Evolutionary conservation across 176 grass and related monocot species (phyloP), one percentile per base, ranked within the genome.

Genomic region (Rhynchospora breviuscula): DNA sequence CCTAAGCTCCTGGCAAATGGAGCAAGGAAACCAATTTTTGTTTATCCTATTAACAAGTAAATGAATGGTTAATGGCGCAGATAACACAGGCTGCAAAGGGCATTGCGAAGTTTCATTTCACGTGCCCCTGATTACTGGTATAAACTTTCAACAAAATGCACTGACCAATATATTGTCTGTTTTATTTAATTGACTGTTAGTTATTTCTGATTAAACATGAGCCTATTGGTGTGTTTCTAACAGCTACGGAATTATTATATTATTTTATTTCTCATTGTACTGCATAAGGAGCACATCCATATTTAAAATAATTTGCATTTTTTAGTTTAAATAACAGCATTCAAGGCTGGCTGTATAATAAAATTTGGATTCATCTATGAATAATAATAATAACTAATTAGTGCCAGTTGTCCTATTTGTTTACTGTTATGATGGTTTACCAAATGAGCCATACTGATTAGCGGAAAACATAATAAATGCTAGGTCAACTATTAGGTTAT

Each of bases 61-160:
- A 33, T 10, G 9, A 69, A 18, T 14, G 17, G 5, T 69, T 31
- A 44, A 44, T 18, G 33, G 14, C 45, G 66, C 66, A 69, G 66
- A 69, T 69, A 1, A 17, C 43, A 43, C 66, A 18, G 6, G 54
- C 49, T 83, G 79, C 8, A 26, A 21, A 0, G 88, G 85, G 29
- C 45, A 80, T 57, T 92, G 91, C 17, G 65, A 69, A 26, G 80
- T 81, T 76, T 88, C 93, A 14, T 90, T 88, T 65, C 88, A 86
- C 29, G 83, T 72, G 47, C 87, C 87, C 79, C 59, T 96, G 8
- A 86, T 96, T 35, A 85, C 89, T 85, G 93, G 93, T 92, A 69
- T 33, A 18, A 18, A 66, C 63, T 66, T 52, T 65, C 63, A 66
- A 66, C 23, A 33, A 29, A 22, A 31, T 9, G 23, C 22, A 66